Percentiles rank a stretch among this genome's conserved stretches.
phyloP scores from a whole-genome alignment of 441 rosid genomes.

The Euphorbia schlechtendalii region DNA sequence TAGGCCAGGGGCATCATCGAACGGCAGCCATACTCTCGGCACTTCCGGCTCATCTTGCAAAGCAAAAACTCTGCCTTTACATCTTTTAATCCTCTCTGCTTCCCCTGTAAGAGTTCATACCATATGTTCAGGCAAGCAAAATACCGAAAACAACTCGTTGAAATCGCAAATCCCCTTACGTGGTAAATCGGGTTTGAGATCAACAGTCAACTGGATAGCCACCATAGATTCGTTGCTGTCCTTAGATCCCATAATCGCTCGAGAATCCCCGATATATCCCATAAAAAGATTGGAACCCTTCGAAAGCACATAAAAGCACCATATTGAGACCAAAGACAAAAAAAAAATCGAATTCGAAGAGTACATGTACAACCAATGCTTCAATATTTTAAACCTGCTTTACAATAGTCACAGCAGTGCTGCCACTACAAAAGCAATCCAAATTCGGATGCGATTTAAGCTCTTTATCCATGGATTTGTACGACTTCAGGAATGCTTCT shows the following conservation, averaged over 20 bases:
- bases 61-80: conserved; percentile 96
- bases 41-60: conserved; percentile 98
- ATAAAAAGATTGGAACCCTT: conserved; percentile 81
- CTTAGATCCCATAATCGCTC: conserved; percentile 88
- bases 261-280: conserved; percentile 94
- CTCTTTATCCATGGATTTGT: conserved; percentile 94
- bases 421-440: conserved; percentile 97
- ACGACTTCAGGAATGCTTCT: conserved; percentile 79
- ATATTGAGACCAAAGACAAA: conserved; percentile 9
- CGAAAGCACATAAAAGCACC: conserved; percentile 18
- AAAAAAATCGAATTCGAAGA: conserved; percentile 6
- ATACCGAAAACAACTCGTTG: not conserved
- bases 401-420: conserved; percentile 82
- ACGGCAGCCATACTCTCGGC: conserved; percentile 94
- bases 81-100: conserved; percentile 88
- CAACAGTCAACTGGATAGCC: conserved; percentile 86
- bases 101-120: conserved; percentile 48
- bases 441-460: conserved; percentile 75
- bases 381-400: conserved; percentile 60
- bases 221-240: conserved; percentile 64
- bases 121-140: conserved; percentile 7
- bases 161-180: conserved; percentile 35
- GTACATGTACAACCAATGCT: not conserved
- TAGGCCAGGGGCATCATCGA: conserved; percentile 94
- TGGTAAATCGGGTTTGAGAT: conserved; percentile 93